Base-by-base conservation (phyloP, 2,329 filamentous ascomycete genomes). In the Aspergillus neoniger region DNA sequence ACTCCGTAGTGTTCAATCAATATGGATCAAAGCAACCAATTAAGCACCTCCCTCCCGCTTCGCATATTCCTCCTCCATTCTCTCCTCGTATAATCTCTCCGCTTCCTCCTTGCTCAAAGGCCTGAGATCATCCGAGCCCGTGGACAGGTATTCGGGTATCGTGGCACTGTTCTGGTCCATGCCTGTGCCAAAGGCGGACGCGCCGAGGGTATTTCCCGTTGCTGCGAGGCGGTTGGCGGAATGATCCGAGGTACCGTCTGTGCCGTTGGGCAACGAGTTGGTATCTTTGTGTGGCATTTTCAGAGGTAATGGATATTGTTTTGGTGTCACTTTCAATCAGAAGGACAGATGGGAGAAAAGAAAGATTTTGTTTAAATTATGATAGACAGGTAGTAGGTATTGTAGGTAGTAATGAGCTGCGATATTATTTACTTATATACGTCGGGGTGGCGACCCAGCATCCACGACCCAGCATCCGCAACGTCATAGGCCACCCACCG, bases 61-160 rank as follows among this genome's bases (percentile, higher is more conserved):
- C 59, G 77, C 76, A 69, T 80, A 79, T 66, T 82, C 80, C 50
- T 79, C 79, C 69, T 79, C 79, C 68, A 81, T 81, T 14, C 77
- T 73, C 66, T 81, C 78, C 62, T 79, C 74, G 61, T 80, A 81
- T 43, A 78, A 61, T 12, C 73, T 71, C 61, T 80, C 78, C 2
- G 75, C 77, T 59, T 80, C 77, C 51, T 76, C 77, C 63, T 74
- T 74, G 57, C 72, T 80, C 70, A 76, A 57, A n/a, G 66, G 59
- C 21, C 63, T 65, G 21, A 69, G 66, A 19, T 65, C 61, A 8
- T 66, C 65, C 14, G 61, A 12, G 60, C 47, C 63, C 54, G 39
- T 59, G 8, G 52, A 25, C 12, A 63, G 60, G 12, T 65, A 65
- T 14, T 66, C 63, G n/a, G 62, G 63, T 5, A 67, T 59, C 1